A percentile compares a stretch with the other conserved stretches of the same genome.
These are phyloP conservation scores for Boletus sp. DNA, from an alignment of 768 basidiomycete genomes.

Conservation along the genomic window DNA sequence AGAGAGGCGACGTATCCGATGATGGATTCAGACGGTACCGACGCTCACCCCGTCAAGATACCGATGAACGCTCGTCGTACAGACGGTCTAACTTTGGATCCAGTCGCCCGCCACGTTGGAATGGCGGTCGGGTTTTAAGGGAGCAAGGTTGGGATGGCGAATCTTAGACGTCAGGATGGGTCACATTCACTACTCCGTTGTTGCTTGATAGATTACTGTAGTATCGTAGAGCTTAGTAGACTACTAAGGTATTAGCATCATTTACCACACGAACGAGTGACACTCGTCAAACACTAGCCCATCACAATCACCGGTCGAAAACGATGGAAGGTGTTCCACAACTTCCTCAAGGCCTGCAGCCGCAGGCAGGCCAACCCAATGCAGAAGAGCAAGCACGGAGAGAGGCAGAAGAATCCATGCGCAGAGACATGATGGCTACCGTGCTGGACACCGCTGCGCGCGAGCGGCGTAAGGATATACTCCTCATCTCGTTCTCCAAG, in stretches of 20 bases:
- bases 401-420: conserved; percentile 71
- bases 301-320: background rate
- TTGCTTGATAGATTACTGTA: conserved; percentile 2
- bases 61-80: background rate
- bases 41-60: conserved; percentile 4
- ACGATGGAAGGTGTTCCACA: conserved; percentile 26
- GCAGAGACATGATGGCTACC: conserved; percentile 72
- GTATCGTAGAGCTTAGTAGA: conserved; percentile 1
- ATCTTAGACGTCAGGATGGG: background rate
- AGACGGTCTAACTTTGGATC: conserved; percentile 9
- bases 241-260: background rate
- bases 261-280: background rate
- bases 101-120: conserved; percentile 1
- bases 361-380: conserved; percentile 40
- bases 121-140: background rate
- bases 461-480: conserved; percentile 59
- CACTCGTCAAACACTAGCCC: conserved; percentile 1
- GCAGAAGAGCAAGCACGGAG: conserved; percentile 54
- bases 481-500: background rate
- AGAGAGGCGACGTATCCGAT: background rate
- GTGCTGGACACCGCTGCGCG: conserved; percentile 75
- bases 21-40: background rate
- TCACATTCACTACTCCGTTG: conserved; percentile 1
- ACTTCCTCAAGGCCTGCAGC: conserved; percentile 27
- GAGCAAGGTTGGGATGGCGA: conserved; percentile 2